Conservation (phyloP, 2,329 filamentous ascomycete genomes). For the Cordyceps javanica region DNA sequence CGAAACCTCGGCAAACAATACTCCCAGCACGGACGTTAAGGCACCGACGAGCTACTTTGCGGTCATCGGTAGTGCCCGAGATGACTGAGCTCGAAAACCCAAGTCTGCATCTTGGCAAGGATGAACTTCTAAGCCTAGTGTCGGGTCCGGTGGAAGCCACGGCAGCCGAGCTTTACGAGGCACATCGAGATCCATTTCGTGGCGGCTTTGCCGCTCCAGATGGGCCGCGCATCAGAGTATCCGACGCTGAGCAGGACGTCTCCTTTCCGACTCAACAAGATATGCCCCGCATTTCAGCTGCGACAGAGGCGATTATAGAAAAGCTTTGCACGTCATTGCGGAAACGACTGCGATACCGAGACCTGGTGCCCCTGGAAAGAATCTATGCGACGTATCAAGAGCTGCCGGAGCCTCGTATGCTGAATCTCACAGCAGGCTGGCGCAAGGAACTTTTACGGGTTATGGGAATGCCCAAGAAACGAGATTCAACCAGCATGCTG, state of each 20-base stretch:
- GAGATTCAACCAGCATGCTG: constrained; percentile 58
- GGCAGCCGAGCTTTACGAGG: constrained; percentile 48
- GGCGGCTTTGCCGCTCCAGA: constrained; percentile 47
- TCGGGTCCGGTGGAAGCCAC: constrained; percentile 41
- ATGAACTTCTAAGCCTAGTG: constrained; percentile 48
- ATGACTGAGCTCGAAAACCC: constrained; percentile 11
- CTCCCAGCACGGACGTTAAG: not conserved
- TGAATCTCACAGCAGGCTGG: constrained; percentile 41
- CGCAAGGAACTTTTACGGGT: constrained; percentile 61
- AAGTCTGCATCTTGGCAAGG: constrained; percentile 21
- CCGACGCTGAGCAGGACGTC: constrained; percentile 43
- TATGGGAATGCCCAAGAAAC: constrained; percentile 57
- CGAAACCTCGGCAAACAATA: not conserved
- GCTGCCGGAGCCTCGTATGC: constrained; percentile 47
- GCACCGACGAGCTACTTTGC: not conserved
- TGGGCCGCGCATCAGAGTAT: constrained; percentile 42
- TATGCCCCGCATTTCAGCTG: constrained; percentile 28
- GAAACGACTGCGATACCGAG: constrained; percentile 36
- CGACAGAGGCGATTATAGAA: constrained; percentile 29
- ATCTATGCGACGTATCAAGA: constrained; percentile 45
- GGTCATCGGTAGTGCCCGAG: not conserved
- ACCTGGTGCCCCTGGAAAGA: constrained; percentile 32
- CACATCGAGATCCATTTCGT: constrained; percentile 47
- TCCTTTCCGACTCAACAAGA: constrained; percentile 39
- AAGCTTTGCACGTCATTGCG: constrained; percentile 37